Base-by-base conservation (phyloP, 2,329 filamentous ascomycete genomes). In the Cercospora brassicicola region DNA sequence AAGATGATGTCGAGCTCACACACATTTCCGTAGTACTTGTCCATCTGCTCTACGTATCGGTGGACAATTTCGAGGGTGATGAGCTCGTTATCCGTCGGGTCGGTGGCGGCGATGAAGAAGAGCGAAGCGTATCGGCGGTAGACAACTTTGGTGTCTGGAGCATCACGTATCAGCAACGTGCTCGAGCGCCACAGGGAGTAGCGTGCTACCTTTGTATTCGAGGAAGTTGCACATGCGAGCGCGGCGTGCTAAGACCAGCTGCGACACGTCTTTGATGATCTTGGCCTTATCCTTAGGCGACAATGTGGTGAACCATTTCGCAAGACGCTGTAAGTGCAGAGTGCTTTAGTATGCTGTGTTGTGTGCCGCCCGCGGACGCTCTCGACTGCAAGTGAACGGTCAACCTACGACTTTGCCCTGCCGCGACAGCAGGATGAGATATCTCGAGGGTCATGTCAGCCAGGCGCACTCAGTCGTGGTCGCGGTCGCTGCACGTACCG, bases 171-270 rank as follows among this genome's bases (percentile, higher is more conserved):
- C 68, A 71, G 65, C 59, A 69, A 48, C 51, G 57, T 56, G 53
- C 53, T 39, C 6, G 26, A 59, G 62, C 33, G 31, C n/a, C 20
- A 45, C n/a, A 30, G 4, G 33, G 48, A 13, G 26, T 69, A 72
- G 70, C 30, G 55, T 42, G 42, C 60, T 74, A 96, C 94, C 94
- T 89, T 99, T 99, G 83, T 99, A 99, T 81, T 99, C 95, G 69
- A 99, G 88, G 82, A 99, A 99, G 83, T 99, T 99, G 88, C 95
- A 99, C 95, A 99, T 99, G 80, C 95, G 93, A 68, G 95, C 98
- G 78, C 95, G 89, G 75, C 95, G 89, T 71, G 95, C 95, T 74
- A 99, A 90, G 75, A 99, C 95, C 60, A 98, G 91, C 83, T 98
- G 95, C 69, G 95, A 93, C 77, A 99, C 95, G 86, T 99, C 95